Conservation (phyloP, 148 eudicot species). For the Pouteria glomerata region DNA sequence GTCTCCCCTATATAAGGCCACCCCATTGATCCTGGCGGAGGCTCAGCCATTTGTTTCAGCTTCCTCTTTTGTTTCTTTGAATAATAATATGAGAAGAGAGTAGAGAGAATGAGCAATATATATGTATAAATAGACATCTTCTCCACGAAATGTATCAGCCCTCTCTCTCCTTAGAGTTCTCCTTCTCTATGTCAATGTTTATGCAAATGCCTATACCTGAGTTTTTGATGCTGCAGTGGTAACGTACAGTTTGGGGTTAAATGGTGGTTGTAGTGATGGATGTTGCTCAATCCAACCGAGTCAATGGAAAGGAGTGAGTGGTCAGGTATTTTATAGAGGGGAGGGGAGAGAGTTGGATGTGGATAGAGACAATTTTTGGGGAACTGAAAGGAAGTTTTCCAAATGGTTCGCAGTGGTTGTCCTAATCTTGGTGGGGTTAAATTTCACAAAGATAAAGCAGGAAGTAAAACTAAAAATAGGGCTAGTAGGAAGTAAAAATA, state of each 20-base stretch:
- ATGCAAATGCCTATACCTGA: background rate
- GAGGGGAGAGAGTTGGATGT: constrained; percentile 1
- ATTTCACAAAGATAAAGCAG: no score
- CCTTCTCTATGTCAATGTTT: background rate
- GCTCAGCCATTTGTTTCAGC: constrained; percentile 30
- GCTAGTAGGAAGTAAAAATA: no score
- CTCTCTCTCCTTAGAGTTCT: constrained; percentile 6
- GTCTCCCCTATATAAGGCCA: constrained; percentile 88
- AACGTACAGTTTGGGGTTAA: background rate
- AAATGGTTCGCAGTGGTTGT: no score
- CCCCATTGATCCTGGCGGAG: constrained; percentile 89
- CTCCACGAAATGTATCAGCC: constrained; percentile 5
- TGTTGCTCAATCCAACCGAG: no score
- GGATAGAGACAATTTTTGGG: constrained; percentile 12
- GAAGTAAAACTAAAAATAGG: no score
- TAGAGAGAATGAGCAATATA: constrained; percentile 17
- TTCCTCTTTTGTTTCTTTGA: constrained; percentile 19
- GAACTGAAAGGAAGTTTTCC: no score
- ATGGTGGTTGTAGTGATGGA: background rate
- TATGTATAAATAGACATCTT: constrained; percentile 17
- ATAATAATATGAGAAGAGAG: constrained; percentile 18
- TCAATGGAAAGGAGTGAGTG: no score
- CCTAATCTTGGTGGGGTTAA: no score
- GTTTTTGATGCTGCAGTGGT: background rate
- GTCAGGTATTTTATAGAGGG: no score